Percentiles rank a stretch among this genome's conserved stretches.
phyloP scores from a whole-genome alignment of 2,329 filamentous ascomycete genomes.

The Colletotrichum magnum region DNA sequence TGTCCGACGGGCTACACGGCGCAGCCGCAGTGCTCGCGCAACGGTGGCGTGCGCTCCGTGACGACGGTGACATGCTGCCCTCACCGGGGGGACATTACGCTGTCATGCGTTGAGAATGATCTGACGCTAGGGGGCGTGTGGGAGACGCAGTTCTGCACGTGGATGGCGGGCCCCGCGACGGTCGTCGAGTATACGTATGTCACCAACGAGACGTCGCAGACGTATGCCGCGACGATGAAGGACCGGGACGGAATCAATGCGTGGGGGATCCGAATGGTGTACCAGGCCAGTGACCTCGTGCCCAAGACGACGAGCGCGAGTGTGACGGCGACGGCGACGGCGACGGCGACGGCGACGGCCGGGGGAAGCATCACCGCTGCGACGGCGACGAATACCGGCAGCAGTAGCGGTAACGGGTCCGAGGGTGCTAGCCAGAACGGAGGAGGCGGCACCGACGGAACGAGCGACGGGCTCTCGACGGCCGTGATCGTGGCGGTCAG shows the following conservation, averaged over 20 bases:
- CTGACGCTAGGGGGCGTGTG: conserved; percentile 37
- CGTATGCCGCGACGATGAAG: conserved; percentile 31
- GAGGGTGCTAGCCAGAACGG: neutral
- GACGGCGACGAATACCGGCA: neutral
- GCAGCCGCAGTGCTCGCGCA: conserved; percentile 47
- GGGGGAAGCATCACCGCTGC: neutral
- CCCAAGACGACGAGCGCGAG: conserved; percentile 7
- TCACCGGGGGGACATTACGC: conserved; percentile 38
- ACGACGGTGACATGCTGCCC: conserved; percentile 48
- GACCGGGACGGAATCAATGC: conserved; percentile 43
- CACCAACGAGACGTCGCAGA: conserved; percentile 34
- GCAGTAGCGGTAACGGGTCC: neutral
- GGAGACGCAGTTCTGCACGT: conserved; percentile 45
- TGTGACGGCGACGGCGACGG: neutral
- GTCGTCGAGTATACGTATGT: conserved; percentile 40
- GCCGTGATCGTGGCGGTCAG: conserved; percentile 28
- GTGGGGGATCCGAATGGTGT: conserved; percentile 47
- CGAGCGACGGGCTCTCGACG: conserved; percentile 5
- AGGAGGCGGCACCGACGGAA: neutral
- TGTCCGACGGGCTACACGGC: conserved; percentile 42
- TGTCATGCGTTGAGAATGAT: conserved; percentile 43
- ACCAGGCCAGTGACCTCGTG: conserved; percentile 43
- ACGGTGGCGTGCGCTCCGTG: conserved; percentile 42
- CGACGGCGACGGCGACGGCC: neutral
- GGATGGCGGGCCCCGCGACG: conserved; percentile 41